A percentile compares a stretch with the other conserved stretches of the same genome.
These are phyloP conservation scores for Kwoniella mangroviensis DNA, from an alignment of 768 basidiomycete genomes.

Conservation along the genomic window DNA sequence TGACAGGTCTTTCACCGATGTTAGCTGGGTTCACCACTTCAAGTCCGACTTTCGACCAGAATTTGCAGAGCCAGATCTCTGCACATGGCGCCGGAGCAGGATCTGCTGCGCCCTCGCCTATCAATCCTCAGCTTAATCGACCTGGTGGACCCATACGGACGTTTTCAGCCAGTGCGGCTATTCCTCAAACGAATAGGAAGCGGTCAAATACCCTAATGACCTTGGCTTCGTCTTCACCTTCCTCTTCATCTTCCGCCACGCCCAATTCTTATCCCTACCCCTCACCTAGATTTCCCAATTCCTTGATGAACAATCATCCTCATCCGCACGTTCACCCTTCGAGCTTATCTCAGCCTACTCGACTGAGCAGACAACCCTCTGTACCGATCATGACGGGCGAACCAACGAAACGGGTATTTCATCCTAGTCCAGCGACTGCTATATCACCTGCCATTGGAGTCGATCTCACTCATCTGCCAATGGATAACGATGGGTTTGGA, in stretches of 20 bases:
- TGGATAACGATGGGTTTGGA: neutral
- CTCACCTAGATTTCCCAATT: conserved; percentile 14
- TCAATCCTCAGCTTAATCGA: conserved; percentile 10
- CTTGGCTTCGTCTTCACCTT: neutral
- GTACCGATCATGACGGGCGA: conserved; percentile 13
- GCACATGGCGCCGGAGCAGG: neutral
- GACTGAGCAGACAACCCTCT: conserved; percentile 12
- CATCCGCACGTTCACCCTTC: neutral
- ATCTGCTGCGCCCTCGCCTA: neutral
- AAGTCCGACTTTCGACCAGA: conserved; percentile 14
- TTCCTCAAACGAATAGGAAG: conserved; percentile 9
- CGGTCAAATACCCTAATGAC: conserved; percentile 23
- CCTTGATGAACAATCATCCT: conserved; percentile 9
- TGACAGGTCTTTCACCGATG: conserved; percentile 27
- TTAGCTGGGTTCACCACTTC: conserved; percentile 20
- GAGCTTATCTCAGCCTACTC: neutral
- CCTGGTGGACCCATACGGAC: conserved; percentile 26
- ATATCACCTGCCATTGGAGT: conserved; percentile 19
- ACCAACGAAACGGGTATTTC: conserved; percentile 13
- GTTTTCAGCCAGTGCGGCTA: conserved; percentile 18
- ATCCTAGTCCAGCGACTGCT: conserved; percentile 20
- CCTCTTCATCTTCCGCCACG: conserved; percentile 4
- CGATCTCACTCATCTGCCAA: conserved; percentile 4
- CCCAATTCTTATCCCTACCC: conserved; percentile 23
- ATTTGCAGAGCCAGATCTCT: neutral